Percentiles rank a stretch among this genome's conserved stretches.
Evolutionary conservation across 108 stramenopile genomes (phyloP).

Genomic region (Stephanodiscus triporus): DNA sequence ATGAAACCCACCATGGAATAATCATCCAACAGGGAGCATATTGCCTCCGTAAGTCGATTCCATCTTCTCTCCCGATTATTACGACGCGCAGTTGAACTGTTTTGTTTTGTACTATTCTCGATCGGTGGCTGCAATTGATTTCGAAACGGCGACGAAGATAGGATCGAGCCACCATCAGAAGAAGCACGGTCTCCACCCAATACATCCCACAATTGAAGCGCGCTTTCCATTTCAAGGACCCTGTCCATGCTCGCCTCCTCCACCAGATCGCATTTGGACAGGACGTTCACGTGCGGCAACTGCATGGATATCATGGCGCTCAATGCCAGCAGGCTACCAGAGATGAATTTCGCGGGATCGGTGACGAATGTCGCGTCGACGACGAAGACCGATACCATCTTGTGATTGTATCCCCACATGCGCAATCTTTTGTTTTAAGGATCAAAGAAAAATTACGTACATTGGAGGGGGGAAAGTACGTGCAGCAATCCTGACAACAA

Average conservation of each 20-base stretch:
- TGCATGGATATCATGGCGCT: slow-evolving; percentile 96
- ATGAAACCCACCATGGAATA: slow-evolving; percentile 95
- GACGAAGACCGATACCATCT: slow-evolving; percentile 90
- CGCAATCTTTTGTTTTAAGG: slow-evolving; percentile 53
- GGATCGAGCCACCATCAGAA: background rate
- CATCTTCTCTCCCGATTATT: slow-evolving; percentile 45
- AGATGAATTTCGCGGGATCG: slow-evolving; percentile 92
- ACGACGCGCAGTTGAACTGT: background rate
- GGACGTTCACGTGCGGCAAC: slow-evolving; percentile 95
- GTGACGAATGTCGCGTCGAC: slow-evolving; percentile 92
- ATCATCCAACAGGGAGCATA: slow-evolving; percentile 92
- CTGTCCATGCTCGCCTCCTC: slow-evolving; percentile 73
- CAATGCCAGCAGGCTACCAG: slow-evolving; percentile 89
- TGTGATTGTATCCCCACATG: slow-evolving; percentile 81
- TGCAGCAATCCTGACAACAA: no score
- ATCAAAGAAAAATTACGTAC: no score
- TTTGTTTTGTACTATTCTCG: background rate
- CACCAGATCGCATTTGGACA: slow-evolving; percentile 95
- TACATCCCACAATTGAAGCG: slow-evolving; percentile 79
- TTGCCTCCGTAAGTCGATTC: slow-evolving; percentile 83
- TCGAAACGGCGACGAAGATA: background rate
- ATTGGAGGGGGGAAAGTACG: background rate
- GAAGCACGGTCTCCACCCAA: slow-evolving; percentile 20
- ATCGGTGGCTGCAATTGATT: background rate
- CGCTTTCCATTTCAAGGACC: slow-evolving; percentile 79